Evolutionary conservation across 106 monocot species (phyloP), one percentile per base, ranked within the genome.

Genomic region (Acorus gramineus): DNA sequence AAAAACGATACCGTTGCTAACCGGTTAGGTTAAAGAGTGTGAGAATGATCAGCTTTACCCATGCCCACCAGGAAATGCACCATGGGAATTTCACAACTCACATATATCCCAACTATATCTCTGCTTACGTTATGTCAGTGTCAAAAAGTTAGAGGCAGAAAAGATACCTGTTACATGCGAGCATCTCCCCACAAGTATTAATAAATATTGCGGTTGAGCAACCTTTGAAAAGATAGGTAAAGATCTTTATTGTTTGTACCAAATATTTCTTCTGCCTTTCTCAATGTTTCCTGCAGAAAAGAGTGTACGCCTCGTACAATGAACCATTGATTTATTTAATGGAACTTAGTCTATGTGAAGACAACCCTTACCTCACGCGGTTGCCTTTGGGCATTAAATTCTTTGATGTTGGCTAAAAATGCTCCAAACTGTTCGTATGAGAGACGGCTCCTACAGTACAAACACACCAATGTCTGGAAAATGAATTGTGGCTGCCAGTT

Each of bases 341-440:
- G 28, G 28, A 7, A 3, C 50, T 13, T 2, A 3, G 43, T 42
- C 5, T 50, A 60, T 3, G 61, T 43, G 4, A 2, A 11, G 14
- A 4, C n/a, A 45, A 53, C 52, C 7, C 59, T 46, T 80, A 95
- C 96, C 83, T 98, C 85, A 44, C 91, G 80, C 12, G 96, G 78
- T 64, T 88, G 91, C 68, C 52, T 85, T 53, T 81, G 80, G 50
- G 87, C 67, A 75, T 98, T 98, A 60, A 98, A 73, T 43, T 98
- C 96, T 72, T 98, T 98, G 53, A 98, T 81, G 42, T 84, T 91
- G 11, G 91, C 82, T 56, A 98, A 75, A 76, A 98, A 98, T 67
- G 91, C 87, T 14, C 78, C 83, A 74, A 98, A 98, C 73, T 92
- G 91, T 56, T 91, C 96, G 69, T 92, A 98, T 13, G 96, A 85